Conservation (phyloP, 345 rosid species). For the Bruguiera parviflora region DNA sequence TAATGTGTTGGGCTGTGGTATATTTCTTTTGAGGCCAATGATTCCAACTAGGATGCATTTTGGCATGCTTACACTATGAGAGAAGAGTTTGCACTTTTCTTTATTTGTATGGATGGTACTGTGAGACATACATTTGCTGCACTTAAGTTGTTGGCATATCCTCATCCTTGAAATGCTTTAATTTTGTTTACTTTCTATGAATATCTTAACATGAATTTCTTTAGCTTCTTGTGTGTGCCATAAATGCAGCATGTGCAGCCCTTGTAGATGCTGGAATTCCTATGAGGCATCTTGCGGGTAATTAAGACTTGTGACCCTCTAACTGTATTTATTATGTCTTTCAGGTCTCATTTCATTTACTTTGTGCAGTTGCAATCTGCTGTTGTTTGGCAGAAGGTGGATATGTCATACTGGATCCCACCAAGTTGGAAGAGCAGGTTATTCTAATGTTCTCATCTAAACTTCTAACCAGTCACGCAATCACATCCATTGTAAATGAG, state of each 20-base stretch:
- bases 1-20: not conserved
- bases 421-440: slow-evolving; percentile 90
- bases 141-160: not conserved
- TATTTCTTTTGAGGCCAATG: not conserved
- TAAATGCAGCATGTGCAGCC: slow-evolving; percentile 93
- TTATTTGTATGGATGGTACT: no score
- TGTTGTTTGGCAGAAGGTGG: slow-evolving; percentile 71
- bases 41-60: not conserved
- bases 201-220: slow-evolving; percentile 42
- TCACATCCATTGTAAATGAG: not conserved
- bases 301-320: slow-evolving; percentile 9
- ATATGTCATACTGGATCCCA: slow-evolving; percentile 66
- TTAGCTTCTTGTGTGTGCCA: slow-evolving; percentile 90
- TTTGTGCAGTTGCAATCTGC: slow-evolving; percentile 74
- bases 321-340: not conserved
- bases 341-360: slow-evolving; percentile 11
- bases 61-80: not conserved
- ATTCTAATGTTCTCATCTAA: not conserved
- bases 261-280: slow-evolving; percentile 97
- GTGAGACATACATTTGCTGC: not conserved
- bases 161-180: not conserved
- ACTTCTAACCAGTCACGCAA: not conserved
- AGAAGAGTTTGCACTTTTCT: not conserved
- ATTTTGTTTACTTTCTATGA: not conserved
- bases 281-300: slow-evolving; percentile 91